Percentiles rank a stretch among this genome's conserved stretches.
phyloP scores from a whole-genome alignment of 345 rosid species.

The Eucalyptus shirleyi region DNA sequence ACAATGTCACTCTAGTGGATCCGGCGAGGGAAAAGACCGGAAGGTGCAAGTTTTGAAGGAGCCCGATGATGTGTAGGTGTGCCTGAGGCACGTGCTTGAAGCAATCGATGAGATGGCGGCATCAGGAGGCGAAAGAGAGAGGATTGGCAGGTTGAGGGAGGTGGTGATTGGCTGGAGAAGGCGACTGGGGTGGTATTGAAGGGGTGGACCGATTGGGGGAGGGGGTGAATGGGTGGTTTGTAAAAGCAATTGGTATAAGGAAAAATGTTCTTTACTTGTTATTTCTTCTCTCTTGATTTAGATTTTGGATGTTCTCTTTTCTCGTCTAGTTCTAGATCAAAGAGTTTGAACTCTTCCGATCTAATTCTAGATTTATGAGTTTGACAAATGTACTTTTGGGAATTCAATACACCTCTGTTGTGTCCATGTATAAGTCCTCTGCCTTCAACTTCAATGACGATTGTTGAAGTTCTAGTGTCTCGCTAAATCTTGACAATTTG shows the following conservation, averaged over 20 bases:
- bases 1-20: neutral
- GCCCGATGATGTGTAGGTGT: neutral
- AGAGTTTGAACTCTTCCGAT: too few species aligned
- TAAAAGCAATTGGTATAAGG: neutral
- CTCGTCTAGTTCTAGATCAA: too few species aligned
- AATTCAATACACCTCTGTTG: too few species aligned
- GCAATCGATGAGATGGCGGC: neutral
- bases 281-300: too few species aligned
- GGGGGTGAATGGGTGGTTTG: neutral
- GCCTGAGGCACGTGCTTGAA: neutral
- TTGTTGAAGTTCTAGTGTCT: fast-evolving
- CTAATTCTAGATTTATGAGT: too few species aligned
- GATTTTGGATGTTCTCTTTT: too few species aligned
- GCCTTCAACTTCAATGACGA: too few species aligned
- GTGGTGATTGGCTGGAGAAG: neutral
- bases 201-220: neutral
- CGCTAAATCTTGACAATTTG: too few species aligned
- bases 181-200: neutral
- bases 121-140: neutral
- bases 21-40: neutral
- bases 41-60: neutral
- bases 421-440: too few species aligned
- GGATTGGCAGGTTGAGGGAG: neutral
- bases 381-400: too few species aligned
- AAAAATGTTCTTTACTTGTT: neutral